These are phyloP conservation scores for Lactarius akahatsu DNA, from an alignment of 768 basidiomycete species.

Conservation along the genomic window DNA sequence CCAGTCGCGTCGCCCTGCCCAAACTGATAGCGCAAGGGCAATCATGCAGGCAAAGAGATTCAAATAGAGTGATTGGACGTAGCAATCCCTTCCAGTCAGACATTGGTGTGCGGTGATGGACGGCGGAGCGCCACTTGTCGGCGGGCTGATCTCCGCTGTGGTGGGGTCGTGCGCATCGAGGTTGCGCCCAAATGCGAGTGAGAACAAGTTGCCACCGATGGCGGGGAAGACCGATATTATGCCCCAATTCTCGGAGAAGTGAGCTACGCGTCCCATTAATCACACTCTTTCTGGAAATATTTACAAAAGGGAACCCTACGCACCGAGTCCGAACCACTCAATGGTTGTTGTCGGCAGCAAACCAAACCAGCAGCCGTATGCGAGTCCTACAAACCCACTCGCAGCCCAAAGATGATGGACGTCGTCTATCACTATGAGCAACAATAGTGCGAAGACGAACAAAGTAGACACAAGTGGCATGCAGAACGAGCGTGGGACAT, in stretches of 20 bases:
- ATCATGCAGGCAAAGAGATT: conserved; percentile 31
- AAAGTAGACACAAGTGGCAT: conserved; percentile 63
- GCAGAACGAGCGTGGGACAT: conserved; percentile 65
- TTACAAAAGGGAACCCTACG: conserved; percentile 35
- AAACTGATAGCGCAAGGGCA: conserved; percentile 30
- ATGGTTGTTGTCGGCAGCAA: conserved; percentile 72
- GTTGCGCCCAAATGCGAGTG: conserved; percentile 77
- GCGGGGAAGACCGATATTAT: conserved; percentile 72
- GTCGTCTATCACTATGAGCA: conserved; percentile 53
- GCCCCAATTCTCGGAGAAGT: conserved; percentile 88
- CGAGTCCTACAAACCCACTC: conserved; percentile 54
- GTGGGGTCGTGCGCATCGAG: conserved; percentile 64
- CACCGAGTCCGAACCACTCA: conserved; percentile 88
- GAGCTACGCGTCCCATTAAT: conserved; percentile 40
- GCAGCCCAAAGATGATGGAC: conserved; percentile 68
- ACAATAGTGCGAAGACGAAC: conserved; percentile 72
- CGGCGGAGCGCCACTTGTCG: conserved; percentile 23
- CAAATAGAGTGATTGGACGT: conserved; percentile 30
- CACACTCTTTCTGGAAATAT: neutral
- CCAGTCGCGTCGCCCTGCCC: conserved; percentile 33
- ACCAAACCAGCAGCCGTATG: conserved; percentile 74
- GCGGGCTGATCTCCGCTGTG: conserved; percentile 21
- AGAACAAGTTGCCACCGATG: conserved; percentile 79
- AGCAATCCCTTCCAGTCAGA: conserved; percentile 32
- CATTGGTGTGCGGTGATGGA: conserved; percentile 23